These are phyloP conservation scores for Xylaria cubensis DNA, from an alignment of 495 filamentous ascomycete genomes.

Conservation along the genomic window DNA sequence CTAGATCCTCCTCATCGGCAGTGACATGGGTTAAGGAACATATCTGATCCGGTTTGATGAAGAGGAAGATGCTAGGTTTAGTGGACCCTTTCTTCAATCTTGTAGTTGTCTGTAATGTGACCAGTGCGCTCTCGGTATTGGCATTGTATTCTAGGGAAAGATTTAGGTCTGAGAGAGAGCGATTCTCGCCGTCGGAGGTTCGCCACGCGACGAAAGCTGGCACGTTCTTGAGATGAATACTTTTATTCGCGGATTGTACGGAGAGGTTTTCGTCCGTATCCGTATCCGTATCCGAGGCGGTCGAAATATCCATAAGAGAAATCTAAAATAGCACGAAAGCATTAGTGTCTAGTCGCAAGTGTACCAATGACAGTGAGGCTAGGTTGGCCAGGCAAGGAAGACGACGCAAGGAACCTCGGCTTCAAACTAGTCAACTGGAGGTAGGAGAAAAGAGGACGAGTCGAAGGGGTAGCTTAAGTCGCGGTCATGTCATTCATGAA, in stretches of 20 bases:
- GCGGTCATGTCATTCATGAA: conserved; percentile 10
- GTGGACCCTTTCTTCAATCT: conserved; percentile 11
- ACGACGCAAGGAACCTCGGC: not conserved
- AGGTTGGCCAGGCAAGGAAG: not conserved
- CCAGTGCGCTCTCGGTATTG: not conserved
- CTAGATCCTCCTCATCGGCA: not conserved
- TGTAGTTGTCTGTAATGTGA: conserved; percentile 6
- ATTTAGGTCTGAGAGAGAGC: not conserved
- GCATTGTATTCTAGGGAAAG: not conserved
- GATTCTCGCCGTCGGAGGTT: not conserved
- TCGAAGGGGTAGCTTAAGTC: not conserved
- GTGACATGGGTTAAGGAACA: not conserved
- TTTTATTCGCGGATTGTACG: not conserved
- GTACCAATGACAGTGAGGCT: not conserved
- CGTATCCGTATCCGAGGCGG: conserved; percentile 13
- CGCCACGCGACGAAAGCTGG: conserved; percentile 13
- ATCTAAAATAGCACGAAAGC: not conserved
- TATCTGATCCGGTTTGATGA: conserved; percentile 15
- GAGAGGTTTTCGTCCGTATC: conserved; percentile 5
- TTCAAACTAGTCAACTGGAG: not conserved
- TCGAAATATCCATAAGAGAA: conserved; percentile 6
- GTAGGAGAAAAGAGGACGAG: not conserved
- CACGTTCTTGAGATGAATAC: conserved; percentile 13
- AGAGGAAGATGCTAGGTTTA: conserved; percentile 7
- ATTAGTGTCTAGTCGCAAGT: not conserved